Evolutionary conservation across 495 filamentous ascomycete genomes (phyloP), one percentile per base, ranked within the genome.

Genomic region (Aspergillus asperescens): DNA sequence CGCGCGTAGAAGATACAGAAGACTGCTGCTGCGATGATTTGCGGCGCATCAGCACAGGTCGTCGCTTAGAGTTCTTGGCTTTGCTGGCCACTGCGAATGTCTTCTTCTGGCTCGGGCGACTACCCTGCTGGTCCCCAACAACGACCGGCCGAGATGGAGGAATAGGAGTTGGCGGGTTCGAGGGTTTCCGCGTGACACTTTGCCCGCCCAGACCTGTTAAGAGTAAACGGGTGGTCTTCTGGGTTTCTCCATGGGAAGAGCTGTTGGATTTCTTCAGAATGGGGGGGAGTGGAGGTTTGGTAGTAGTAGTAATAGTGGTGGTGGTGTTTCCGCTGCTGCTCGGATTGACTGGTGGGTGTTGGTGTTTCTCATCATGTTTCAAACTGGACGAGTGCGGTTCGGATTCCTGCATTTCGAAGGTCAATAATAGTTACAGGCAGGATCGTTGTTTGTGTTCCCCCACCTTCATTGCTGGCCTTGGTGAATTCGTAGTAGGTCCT

Each of bases 11-110:
- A 28, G 35, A 40, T 22, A 46, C 44, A 15, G 32, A 35, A 35
- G 59, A 58, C 10, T 52, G 58, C 49, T 54, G 49, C 28, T 62
- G 73, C 12, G 72, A 73, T 10, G 74, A 75, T 50, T 72, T 75
- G 56, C 70, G 69, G 22, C 74, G 67, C 48, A 64, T 66, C 24
- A 74, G 54, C 1, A 69, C 58, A 7, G 75, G 74, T 7, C 73
- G 74, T 49, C 65, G 70, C 54, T 68, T 71, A n/a, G 56, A 57
- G 12, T 52, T 42, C 31, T 64, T 66, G 28, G 55, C 46, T 39
- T 64, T 70, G 20, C 43, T 63, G 2, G 68, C 59, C 4, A 70
- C 55, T 27, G 73, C 56, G 18, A 66, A 54, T 1, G 71, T 34
- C 42, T 68, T 74, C 52, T 66, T 74, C 18, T 54, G 59, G 5